Base-by-base conservation (phyloP, 139 green algal species). In the Chlorokybus atmophyticus region DNA sequence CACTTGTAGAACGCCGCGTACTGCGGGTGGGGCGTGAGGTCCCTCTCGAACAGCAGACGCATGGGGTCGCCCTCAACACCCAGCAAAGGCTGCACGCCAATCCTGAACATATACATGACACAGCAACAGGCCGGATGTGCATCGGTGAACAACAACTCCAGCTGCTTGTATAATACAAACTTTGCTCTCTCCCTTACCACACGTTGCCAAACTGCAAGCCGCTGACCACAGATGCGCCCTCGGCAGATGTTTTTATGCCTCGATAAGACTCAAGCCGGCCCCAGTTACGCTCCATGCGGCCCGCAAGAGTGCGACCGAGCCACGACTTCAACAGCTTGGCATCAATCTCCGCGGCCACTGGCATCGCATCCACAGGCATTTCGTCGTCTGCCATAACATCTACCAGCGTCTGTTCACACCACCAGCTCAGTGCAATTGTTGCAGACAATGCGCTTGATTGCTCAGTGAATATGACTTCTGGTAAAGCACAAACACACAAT, bases 41-140 rank as follows among this genome's bases (percentile, higher is more conserved):
- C 90, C 0, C 90, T 68, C 67, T 94, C 82, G 60, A 97, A 97
- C 27, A 98, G 79, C 50, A 98, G 83, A 3, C 90, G 78, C 90
- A 98, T 97, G 24, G 90, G 90, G 68, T 98, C 90, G 14, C 90
- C 90, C 72, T 98, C 90, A 21, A 97, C 42, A 0, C 90, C 90
- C 58, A 98, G 75, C 27, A 86, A 52, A 14, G 90, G 90, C 73
- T 90, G 82, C 50, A 98, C 85, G 1, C 87, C 90, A 8, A 98
- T 80, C 55, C 60, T 68, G 52, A 55, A 4, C 1, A 27, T 23
- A 27, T 21, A 47, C 38, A n/a, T 47, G 39, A 19, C 19, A n/a
- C 50, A 47, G 19, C 39, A 47, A 47, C 39, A 47, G 19, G 39
- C 39, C 19, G 39, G 19, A n/a, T 19, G 19, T 19, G 39, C 19